Evolutionary conservation across 1,284 basidiomycete species (phyloP), one percentile per base, ranked within the genome.

Genomic region (Microbotryomycetes sp.): DNA sequence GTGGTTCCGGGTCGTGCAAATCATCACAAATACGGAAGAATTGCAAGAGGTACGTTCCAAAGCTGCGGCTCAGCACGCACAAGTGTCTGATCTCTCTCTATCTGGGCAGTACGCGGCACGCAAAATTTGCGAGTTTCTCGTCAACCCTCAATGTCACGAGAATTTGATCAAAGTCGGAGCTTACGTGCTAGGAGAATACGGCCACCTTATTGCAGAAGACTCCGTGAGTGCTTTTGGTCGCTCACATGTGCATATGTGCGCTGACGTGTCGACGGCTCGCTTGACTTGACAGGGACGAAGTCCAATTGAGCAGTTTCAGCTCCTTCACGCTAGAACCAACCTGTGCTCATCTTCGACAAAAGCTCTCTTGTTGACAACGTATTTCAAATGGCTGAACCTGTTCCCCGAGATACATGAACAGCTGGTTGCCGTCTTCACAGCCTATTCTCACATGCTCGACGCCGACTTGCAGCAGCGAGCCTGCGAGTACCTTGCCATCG

Each of bases 361-460:
- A 30, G 89, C 93, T 0, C 81, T 99, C 49, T 82, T 98, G 26
- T 80, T 99, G 16, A 94, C 94, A 6, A 97, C 96, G 0, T 99
- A 99, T 76, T 87, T 97, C 79, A 99, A 99, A 81, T 96, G 92
- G 94, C 89, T 97, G 66, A 98, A 98, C 75, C 86, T 98, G 57
- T 99, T 98, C 78, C 96, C 96, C 6, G 96, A 98, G 77, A 97
- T 99, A 77, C 93, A 94, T 70, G 83, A 87, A 25, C 92, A 96
- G 73, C 83, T 99, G 25, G 75, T 97, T 72, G 89, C 88, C 75
- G 91, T 98, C 65, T 94, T 99, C 73, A 92, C 97, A 71, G 88
- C 92, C n/a, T 98, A 97, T 76, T 86, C 90, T 23, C 91, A 96
- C 73, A 91, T 97, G 36, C 84, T 98, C n/a, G 94, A 99, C 75